Conservation (phyloP, 2,329 filamentous ascomycete species). For the Microcyclosporella mali region DNA sequence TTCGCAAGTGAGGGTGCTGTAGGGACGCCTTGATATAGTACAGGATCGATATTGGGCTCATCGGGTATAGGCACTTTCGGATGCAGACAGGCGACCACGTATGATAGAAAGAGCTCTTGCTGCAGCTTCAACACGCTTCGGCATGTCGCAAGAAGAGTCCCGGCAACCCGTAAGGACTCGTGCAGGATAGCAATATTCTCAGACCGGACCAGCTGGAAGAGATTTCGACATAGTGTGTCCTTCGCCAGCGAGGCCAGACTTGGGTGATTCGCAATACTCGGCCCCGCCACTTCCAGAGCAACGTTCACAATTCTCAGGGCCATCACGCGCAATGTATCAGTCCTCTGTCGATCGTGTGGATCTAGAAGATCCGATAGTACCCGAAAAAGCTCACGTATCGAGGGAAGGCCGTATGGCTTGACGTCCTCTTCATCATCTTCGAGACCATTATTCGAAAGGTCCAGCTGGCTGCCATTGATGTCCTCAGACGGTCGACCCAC, state of each 20-base stretch:
- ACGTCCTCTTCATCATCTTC: constrained; percentile 51
- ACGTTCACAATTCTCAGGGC: constrained; percentile 95
- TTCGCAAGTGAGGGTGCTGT: constrained; percentile 84
- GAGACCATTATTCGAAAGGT: constrained; percentile 34
- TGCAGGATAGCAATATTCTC: constrained; percentile 95
- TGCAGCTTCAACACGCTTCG: constrained; percentile 87
- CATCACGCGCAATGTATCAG: constrained; percentile 95
- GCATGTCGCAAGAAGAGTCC: constrained; percentile 85
- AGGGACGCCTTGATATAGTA: constrained; percentile 86
- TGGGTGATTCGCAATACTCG: constrained; percentile 88
- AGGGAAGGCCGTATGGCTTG: constrained; percentile 86
- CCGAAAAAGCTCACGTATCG: constrained; percentile 87
- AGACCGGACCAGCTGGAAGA: constrained; percentile 92
- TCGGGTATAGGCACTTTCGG: constrained; percentile 89
- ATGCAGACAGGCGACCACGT: constrained; percentile 88
- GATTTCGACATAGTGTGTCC: constrained; percentile 84
- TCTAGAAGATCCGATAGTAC: constrained; percentile 91
- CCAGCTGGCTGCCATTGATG: constrained; percentile 39
- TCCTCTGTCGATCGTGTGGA: constrained; percentile 85
- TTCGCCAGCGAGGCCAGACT: constrained; percentile 81
- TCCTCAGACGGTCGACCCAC: constrained; percentile 27
- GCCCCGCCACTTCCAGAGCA: constrained; percentile 89
- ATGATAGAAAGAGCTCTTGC: constrained; percentile 92
- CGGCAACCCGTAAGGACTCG: constrained; percentile 84
- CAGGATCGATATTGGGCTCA: constrained; percentile 83